Conservation (phyloP, 805 yeast species). For the Suhomyces xylopsoci region DNA sequence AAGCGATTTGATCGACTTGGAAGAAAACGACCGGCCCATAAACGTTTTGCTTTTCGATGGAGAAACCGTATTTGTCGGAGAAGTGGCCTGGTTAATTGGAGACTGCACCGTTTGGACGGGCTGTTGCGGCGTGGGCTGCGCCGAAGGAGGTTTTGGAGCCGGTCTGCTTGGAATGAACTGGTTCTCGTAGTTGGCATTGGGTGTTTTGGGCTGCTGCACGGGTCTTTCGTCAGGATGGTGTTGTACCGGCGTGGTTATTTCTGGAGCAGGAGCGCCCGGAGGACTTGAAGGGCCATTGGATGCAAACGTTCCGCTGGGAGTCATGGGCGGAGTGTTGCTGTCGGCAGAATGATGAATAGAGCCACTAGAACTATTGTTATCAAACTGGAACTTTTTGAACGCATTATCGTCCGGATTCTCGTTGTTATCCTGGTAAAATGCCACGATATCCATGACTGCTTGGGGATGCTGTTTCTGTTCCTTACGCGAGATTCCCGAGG, state of each 20-base stretch:
- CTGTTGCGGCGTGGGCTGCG: slow-evolving; percentile 9
- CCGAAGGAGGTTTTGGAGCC: slow-evolving; percentile 58
- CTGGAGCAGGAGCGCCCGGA: slow-evolving; percentile 1
- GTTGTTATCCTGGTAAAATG: slow-evolving; percentile 66
- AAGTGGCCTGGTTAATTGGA: not conserved
- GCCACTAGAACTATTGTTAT: slow-evolving; percentile 18
- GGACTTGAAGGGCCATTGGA: slow-evolving; percentile 5
- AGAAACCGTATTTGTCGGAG: slow-evolving; percentile 6
- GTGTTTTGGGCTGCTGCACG: slow-evolving; percentile 20
- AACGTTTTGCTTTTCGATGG: slow-evolving; percentile 16
- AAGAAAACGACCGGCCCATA: slow-evolving; percentile 36
- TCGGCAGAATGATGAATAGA: slow-evolving; percentile 16
- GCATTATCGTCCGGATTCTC: slow-evolving; percentile 44
- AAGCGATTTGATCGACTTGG: slow-evolving; percentile 35
- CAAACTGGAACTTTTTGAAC: slow-evolving; percentile 40
- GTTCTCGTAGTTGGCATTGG: slow-evolving; percentile 29
- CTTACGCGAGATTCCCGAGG: slow-evolving; percentile 81
- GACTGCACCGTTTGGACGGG: slow-evolving; percentile 1
- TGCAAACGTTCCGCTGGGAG: slow-evolving; percentile 17
- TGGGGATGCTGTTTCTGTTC: slow-evolving; percentile 92
- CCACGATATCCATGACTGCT: slow-evolving; percentile 89
- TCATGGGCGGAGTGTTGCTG: slow-evolving; percentile 25
- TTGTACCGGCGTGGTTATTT: slow-evolving; percentile 32
- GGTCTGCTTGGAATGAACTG: slow-evolving; percentile 66
- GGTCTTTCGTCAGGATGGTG: slow-evolving; percentile 11